phyloP scores from a whole-genome alignment of 2,329 filamentous ascomycete genomes.

The Fusarium papillatum region DNA sequence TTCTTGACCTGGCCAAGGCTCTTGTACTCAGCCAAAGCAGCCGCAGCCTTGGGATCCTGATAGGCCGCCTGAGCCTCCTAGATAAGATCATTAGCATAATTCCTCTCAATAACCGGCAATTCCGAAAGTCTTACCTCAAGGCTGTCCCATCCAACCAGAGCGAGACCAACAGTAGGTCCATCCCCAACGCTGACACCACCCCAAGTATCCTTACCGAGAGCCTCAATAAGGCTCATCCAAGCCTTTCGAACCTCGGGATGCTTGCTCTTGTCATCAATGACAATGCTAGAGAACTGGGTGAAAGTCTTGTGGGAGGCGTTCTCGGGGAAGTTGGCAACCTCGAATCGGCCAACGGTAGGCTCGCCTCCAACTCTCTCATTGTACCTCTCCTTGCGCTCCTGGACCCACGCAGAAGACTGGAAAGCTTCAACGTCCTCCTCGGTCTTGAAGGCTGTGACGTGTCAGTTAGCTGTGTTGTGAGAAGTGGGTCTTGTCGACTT shows the following conservation, averaged over 20 bases:
- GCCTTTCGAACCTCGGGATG: neutral
- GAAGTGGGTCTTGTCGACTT: neutral
- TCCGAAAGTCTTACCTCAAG: slow-evolving; percentile 9
- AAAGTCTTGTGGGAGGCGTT: neutral
- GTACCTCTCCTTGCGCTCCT: slow-evolving; percentile 19
- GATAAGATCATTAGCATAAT: neutral
- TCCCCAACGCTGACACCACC: slow-evolving; percentile 16
- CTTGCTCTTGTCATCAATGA: slow-evolving; percentile 9
- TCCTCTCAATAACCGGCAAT: neutral
- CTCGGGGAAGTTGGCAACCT: slow-evolving; percentile 16
- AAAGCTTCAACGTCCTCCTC: slow-evolving; percentile 17
- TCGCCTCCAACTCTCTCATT: neutral
- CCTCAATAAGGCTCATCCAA: slow-evolving; percentile 6
- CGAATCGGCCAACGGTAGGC: slow-evolving; percentile 7
- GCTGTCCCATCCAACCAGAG: slow-evolving; percentile 20
- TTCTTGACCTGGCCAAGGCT: slow-evolving; percentile 12
- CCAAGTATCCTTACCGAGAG: slow-evolving; percentile 17
- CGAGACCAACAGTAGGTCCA: slow-evolving; percentile 14
- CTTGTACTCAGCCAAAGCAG: slow-evolving; percentile 14
- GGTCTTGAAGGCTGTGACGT: slow-evolving; percentile 16
- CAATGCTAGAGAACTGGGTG: slow-evolving; percentile 22
- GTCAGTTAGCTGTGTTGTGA: neutral
- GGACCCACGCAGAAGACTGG: neutral
- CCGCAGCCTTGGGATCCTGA: slow-evolving; percentile 13
- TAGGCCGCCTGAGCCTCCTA: slow-evolving; percentile 16